Evolutionary conservation across 805 yeast species (phyloP), one percentile per base, ranked within the genome.

Genomic region (Nakazawaea ambrosiae): DNA sequence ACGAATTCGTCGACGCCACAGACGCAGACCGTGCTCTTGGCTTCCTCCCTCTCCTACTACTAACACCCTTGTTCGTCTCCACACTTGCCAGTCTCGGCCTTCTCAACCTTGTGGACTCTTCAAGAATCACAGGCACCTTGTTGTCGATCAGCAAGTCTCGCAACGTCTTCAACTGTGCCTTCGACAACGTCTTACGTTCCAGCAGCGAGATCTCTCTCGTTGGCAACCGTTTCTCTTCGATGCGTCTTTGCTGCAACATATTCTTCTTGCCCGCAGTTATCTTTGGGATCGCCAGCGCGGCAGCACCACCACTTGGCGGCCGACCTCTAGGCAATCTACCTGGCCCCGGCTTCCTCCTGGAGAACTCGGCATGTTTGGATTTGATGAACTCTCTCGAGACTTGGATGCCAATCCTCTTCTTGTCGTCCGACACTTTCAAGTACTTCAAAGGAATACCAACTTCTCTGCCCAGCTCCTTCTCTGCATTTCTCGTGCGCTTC

Each of bases 381-480:
- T 22, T 22, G 24, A 22, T 7, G 24, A 22, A 22, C 7, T 22
- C 24, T 22, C 24, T 22, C 7, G 24, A 8, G 24, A 22, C 10
- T 10, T 22, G 7, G 24, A 22, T 10, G 7, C 10, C 24, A 7
- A 7, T 10, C 10, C 24, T 7, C n/a, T n/a, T n/a, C n/a, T n/a
- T n/a, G 7, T 26, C 23, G 15, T 14, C 17, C 12, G 26, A 27
- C 27, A 15, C 12, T 26, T 25, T 39, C 34, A 39, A 29, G 17
- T 33, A 39, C 20, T 34, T 39, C 31, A 29, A 3, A 24, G 41
- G 41, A 23, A 39, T 39, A 12, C 41, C 41, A 5, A 33, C 37
- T 16, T 26, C 35, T 7, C 27, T 18, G 11, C 31, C 41, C 7
- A 28, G 8, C 12, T 28, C 32, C 12, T 7, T 30, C 20, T 39